These are phyloP conservation scores for Lentinula detonsa DNA, from an alignment of 768 basidiomycete species.

Conservation along the genomic window DNA sequence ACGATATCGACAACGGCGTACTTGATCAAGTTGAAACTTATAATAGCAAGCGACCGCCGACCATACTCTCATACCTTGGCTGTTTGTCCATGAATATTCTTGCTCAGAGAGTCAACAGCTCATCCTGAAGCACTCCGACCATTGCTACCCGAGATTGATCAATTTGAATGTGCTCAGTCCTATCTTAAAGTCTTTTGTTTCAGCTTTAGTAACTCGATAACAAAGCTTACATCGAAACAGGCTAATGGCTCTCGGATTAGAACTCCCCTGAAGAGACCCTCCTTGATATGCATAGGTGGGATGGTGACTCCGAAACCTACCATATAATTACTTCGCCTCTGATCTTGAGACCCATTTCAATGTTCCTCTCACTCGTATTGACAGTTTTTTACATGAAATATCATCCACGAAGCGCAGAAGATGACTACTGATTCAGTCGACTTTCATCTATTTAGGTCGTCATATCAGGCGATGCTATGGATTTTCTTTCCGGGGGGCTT, in stretches of 20 bases:
- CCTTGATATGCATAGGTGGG: conserved; percentile 26
- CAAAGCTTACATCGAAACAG: conserved; percentile 11
- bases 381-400: conserved; percentile 45
- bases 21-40: conserved; percentile 38
- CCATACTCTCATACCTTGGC: too few species aligned
- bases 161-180: conserved; percentile 24
- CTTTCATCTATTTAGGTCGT: conserved; percentile 23
- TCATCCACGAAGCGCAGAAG: conserved; percentile 34
- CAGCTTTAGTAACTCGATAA: not conserved
- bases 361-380: not conserved
- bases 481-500: conserved; percentile 12
- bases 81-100: not conserved
- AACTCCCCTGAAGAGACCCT: conserved; percentile 32
- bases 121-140: conserved; percentile 32
- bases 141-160: conserved; percentile 15
- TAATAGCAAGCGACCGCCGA: conserved; percentile 21
- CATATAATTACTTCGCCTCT: conserved; percentile 15
- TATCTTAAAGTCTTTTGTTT: conserved; percentile 19
- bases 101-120: conserved; percentile 16
- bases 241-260: conserved; percentile 32
- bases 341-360: not conserved
- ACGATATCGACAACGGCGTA: conserved; percentile 36
- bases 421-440: conserved; percentile 20
- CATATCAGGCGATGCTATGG: conserved; percentile 43
- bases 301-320: conserved; percentile 23